Conservation (phyloP, 2,329 filamentous ascomycete species). For the Bretziella fagacearum region DNA sequence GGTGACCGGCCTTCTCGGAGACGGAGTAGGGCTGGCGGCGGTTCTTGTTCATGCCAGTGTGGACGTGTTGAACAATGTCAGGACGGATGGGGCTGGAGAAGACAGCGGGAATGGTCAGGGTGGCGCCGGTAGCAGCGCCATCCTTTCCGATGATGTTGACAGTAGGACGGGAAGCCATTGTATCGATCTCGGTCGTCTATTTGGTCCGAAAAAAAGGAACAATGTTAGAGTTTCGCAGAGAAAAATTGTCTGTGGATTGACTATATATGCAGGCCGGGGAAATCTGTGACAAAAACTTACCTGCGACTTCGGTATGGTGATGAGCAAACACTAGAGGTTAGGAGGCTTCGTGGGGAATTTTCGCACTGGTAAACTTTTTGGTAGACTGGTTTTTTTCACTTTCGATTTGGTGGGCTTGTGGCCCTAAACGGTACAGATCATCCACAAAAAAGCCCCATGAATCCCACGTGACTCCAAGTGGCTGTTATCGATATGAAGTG, state of each 20-base stretch:
- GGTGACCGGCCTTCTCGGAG: constrained; percentile 99
- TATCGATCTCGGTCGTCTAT: constrained; percentile 23
- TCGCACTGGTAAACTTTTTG: constrained; percentile 14
- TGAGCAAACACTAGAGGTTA: constrained; percentile 13
- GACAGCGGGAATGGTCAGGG: constrained; percentile 86
- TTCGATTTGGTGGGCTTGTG: constrained; percentile 14
- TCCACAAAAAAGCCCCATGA: constrained; percentile 8
- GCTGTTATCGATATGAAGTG: constrained; percentile 6
- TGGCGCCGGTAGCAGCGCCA: constrained; percentile 78
- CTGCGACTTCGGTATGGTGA: constrained; percentile 15
- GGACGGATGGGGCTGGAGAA: constrained; percentile 95
- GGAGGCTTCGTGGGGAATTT: constrained; percentile 13
- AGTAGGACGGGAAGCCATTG: constrained; percentile 92
- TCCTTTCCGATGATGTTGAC: constrained; percentile 95
- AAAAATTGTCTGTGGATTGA: not conserved
- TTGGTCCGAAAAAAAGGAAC: constrained; percentile 18
- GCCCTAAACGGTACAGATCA: constrained; percentile 13
- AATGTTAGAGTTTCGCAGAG: constrained; percentile 9
- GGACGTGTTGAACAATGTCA: constrained; percentile 97
- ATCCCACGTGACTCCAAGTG: constrained; percentile 7
- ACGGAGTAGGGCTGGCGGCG: constrained; percentile 98
- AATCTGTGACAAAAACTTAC: constrained; percentile 1
- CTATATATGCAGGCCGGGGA: not conserved
- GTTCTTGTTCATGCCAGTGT: constrained; percentile 99
- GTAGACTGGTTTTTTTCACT: constrained; percentile 12